These are phyloP conservation scores for Candida dendrica DNA, from an alignment of 805 yeast species.

Conservation along the genomic window DNA sequence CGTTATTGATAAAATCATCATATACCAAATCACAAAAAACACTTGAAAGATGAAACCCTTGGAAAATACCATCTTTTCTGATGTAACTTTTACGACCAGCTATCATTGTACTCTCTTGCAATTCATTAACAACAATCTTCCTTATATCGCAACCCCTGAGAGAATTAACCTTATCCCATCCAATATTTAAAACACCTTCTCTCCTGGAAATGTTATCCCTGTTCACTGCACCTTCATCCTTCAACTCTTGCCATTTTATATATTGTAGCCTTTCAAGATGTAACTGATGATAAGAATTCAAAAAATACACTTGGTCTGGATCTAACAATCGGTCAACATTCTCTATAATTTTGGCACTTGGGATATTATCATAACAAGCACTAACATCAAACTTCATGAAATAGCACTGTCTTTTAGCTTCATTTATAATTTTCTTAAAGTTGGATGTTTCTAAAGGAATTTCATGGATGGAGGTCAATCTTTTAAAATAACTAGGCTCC, in stretches of 20 bases:
- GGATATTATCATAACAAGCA: slow-evolving; percentile 70
- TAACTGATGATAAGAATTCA: slow-evolving; percentile 1
- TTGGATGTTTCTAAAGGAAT: slow-evolving; percentile 30
- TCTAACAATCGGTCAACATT: slow-evolving; percentile 26
- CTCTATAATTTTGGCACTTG: slow-evolving; percentile 34
- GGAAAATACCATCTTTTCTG: slow-evolving; percentile 71
- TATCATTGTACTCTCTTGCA: slow-evolving; percentile 41
- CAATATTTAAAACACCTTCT: slow-evolving; percentile 20
- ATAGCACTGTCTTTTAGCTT: slow-evolving; percentile 29
- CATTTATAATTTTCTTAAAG: slow-evolving; percentile 27
- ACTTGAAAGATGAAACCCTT: slow-evolving; percentile 76
- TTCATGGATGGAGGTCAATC: slow-evolving; percentile 37
- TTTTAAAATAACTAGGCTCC: slow-evolving; percentile 21
- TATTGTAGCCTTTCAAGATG: background rate
- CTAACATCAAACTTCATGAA: slow-evolving; percentile 69
- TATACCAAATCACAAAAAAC: slow-evolving; percentile 68
- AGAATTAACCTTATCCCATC: slow-evolving; percentile 25
- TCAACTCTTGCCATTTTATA: slow-evolving; percentile 7
- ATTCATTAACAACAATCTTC: slow-evolving; percentile 40
- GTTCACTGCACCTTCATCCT: slow-evolving; percentile 10
- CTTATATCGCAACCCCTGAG: slow-evolving; percentile 38
- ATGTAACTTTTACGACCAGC: slow-evolving; percentile 29
- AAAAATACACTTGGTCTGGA: slow-evolving; percentile 10
- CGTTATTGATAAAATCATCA: slow-evolving; percentile 44
- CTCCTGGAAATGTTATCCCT: background rate